Percentiles rank a stretch among this genome's conserved stretches.
phyloP scores from a whole-genome alignment of 1,139 yeast species.

The Hyphopichia wangnamkhiaoensis region DNA sequence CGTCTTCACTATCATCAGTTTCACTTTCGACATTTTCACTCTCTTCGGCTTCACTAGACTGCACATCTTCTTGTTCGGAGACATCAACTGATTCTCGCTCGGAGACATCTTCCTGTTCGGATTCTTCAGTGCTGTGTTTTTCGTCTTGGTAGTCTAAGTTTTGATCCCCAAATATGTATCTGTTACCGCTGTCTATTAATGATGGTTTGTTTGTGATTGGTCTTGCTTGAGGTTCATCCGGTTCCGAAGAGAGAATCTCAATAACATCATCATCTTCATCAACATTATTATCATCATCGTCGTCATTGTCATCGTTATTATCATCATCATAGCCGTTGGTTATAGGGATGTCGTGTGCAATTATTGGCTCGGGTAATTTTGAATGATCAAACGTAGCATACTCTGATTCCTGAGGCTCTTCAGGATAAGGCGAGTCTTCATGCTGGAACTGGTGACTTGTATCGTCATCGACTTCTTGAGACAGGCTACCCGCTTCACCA shows the following conservation, averaged over 20 bases:
- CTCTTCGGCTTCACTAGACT: slow-evolving; percentile 12
- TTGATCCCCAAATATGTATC: slow-evolving; percentile 11
- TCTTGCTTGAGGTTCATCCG: neutral
- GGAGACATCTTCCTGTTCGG: slow-evolving; percentile 12
- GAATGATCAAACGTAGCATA: neutral
- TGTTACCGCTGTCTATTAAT: slow-evolving; percentile 1
- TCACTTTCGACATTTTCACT: slow-evolving; percentile 16
- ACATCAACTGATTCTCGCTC: slow-evolving; percentile 17
- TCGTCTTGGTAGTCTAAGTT: slow-evolving; percentile 16
- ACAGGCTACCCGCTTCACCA: no score
- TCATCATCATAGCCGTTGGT: neutral
- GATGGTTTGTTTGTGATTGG: neutral
- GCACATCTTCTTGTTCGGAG: slow-evolving; percentile 15
- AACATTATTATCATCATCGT: neutral
- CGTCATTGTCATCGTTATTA: neutral
- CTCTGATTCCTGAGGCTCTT: neutral
- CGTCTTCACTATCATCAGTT: slow-evolving; percentile 11
- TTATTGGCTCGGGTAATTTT: no score
- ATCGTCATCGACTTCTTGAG: neutral
- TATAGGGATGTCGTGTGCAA: neutral
- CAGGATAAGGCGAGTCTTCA: neutral
- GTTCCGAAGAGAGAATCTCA: slow-evolving; percentile 5
- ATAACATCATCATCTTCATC: slow-evolving; percentile 4
- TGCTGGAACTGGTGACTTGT: neutral
- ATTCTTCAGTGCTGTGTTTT: slow-evolving; percentile 10